Evolutionary conservation across 2,329 filamentous ascomycete species (phyloP), one percentile per base, ranked within the genome.

Genomic region (Ceratocystis variospora): DNA sequence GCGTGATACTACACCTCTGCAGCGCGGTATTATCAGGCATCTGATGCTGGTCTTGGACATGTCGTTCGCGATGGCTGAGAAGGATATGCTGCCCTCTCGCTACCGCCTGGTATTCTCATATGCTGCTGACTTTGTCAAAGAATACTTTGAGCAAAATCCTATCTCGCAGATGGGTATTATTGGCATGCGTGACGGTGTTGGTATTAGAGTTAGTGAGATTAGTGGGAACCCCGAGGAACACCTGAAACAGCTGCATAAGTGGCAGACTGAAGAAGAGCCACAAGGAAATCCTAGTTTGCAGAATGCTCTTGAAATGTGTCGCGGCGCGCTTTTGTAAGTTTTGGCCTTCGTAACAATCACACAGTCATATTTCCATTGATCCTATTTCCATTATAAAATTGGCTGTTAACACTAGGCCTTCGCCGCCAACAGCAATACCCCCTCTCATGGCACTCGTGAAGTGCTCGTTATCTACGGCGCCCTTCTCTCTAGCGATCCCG

Each of bases 101-200:
- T 92, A 93, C 75, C 82, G 91, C 46, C 82, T 96, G 41, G 88
- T 87, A 64, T 81, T 96, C 72, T 86, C 86, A 69, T 95, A 91
- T 75, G 88, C 91, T 17, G 84, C 87, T 69, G 87, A 91, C 67
- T 99, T 97, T 75, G 88, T 97, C 62, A 83, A 87, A 68, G 93
- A 96, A 75, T 99, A 90, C 77, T 99, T 97, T 73, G 94, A 97
- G 76, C 94, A 99, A 76, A 99, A 99, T 72, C 94, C 94, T 10
- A 97, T 99, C 70, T 96, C 91, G 8, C 94, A 99, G 76, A 83
- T 99, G 66, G 92, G 89, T 28, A 87, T 99, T 37, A 80, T 99
- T 48, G 93, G 89, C 63, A 96, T 97, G 89, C 85, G 89, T 69
- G 94, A 97, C 74, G 94, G 94, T 17, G 80, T 97, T 17, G 92